These are phyloP conservation scores for Nakaseomyces sp. DNA, from an alignment of 1,139 yeast species.

Conservation along the genomic window DNA sequence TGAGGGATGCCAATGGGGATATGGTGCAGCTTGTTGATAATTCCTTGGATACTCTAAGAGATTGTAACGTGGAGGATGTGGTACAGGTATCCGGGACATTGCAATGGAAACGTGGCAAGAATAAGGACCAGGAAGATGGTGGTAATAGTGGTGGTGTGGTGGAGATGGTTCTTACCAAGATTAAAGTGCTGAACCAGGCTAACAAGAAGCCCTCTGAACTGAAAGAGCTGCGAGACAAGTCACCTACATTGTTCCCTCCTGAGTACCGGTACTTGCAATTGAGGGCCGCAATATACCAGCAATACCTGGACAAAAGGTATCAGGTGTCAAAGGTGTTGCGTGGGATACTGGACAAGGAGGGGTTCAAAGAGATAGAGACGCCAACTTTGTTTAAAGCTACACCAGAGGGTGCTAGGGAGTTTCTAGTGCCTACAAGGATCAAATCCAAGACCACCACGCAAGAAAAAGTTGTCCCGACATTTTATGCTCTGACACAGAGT, in stretches of 20 bases:
- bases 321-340: conserved; percentile 51
- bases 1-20: conserved; percentile 67
- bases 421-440: conserved; percentile 77
- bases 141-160: conserved; percentile 25
- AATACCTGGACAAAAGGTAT: conserved; percentile 53
- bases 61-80: conserved; percentile 66
- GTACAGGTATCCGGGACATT: conserved; percentile 54
- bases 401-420: conserved; percentile 97
- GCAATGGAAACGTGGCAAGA: conserved; percentile 21
- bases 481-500: conserved; percentile 91
- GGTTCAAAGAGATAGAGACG: conserved; percentile 81
- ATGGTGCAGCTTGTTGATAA: conserved; percentile 54
- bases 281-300: conserved; percentile 53
- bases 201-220: conserved; percentile 63
- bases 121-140: conserved; percentile 15
- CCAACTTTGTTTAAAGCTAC: conserved; percentile 90
- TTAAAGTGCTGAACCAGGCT: conserved; percentile 58
- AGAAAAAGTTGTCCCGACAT: conserved; percentile 34
- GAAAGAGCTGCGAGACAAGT: conserved; percentile 41
- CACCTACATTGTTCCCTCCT: conserved; percentile 47
- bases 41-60: conserved; percentile 33
- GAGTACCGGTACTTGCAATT: conserved; percentile 75
- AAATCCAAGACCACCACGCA: conserved; percentile 21
- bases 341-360: conserved; percentile 37
- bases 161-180: conserved; percentile 49